A percentile compares a stretch with the other conserved stretches of the same genome.
phyloP scores from a whole-genome alignment of 768 basidiomycete genomes.

The Nidularia sp. region DNA sequence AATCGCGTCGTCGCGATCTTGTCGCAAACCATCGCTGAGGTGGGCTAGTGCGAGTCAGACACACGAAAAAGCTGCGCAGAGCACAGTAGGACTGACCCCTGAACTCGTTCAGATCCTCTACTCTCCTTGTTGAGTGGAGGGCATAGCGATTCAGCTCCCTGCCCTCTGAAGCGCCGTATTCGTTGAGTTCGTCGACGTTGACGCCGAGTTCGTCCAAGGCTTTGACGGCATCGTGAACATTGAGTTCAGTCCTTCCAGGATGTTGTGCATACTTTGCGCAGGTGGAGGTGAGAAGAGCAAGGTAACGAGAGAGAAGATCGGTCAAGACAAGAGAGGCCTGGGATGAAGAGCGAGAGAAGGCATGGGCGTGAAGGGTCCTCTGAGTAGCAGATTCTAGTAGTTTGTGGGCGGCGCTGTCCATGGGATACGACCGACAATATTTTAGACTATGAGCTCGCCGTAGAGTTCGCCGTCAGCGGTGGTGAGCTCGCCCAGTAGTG shows the following conservation, averaged over 20 bases:
- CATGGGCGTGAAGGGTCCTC: slow-evolving; percentile 72
- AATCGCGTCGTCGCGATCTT: slow-evolving; percentile 52
- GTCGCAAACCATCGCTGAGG: slow-evolving; percentile 52
- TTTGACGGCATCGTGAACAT: slow-evolving; percentile 53
- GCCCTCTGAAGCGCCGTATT: slow-evolving; percentile 65
- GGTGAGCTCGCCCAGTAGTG: slow-evolving; percentile 1
- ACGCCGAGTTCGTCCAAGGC: slow-evolving; percentile 78
- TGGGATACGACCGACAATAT: slow-evolving; percentile 12
- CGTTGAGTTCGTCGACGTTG: slow-evolving; percentile 61
- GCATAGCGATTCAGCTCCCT: slow-evolving; percentile 68
- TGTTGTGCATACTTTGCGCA: slow-evolving; percentile 74
- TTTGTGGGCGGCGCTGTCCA: slow-evolving; percentile 55
- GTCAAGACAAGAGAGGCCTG: slow-evolving; percentile 70
- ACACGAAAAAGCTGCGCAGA: slow-evolving; percentile 11
- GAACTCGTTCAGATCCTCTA: slow-evolving; percentile 72
- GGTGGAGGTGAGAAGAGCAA: slow-evolving; percentile 59
- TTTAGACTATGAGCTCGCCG: slow-evolving; percentile 3
- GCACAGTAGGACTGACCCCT: slow-evolving; percentile 47
- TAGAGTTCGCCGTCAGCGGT: slow-evolving; percentile 7
- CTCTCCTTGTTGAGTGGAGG: slow-evolving; percentile 54
- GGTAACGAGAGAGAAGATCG: slow-evolving; percentile 73
- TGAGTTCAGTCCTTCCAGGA: slow-evolving; percentile 59
- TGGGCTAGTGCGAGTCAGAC: slow-evolving; percentile 43
- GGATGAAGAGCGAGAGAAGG: slow-evolving; percentile 71
- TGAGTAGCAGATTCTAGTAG: slow-evolving; percentile 65